A percentile compares a stretch with the other conserved stretches of the same genome.
Conservation (phyloP, 306 rosid species). For the Cicer bijugum region DNA sequence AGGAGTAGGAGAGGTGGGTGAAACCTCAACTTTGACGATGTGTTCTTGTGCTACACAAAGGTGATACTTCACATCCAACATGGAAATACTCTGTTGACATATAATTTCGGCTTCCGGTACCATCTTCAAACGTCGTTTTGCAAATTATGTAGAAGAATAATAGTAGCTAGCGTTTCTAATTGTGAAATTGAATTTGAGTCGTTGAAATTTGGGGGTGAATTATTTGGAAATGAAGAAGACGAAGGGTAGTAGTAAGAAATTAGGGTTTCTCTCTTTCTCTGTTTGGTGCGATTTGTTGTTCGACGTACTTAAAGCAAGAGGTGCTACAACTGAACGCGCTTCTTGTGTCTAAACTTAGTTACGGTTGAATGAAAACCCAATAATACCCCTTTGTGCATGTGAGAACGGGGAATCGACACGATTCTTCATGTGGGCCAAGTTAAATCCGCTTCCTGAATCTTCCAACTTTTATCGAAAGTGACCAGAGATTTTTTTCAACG, state of each 20-base stretch:
- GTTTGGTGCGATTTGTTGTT: background rate
- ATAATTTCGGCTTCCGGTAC: conserved; percentile 70
- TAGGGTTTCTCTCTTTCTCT: conserved; percentile 42
- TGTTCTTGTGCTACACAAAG: conserved; percentile 63
- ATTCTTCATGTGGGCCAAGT: conserved; percentile 32
- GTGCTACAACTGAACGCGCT: conserved; percentile 37
- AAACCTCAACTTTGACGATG: conserved; percentile 56
- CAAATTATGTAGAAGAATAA: background rate
- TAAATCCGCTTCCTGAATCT: too few species aligned
- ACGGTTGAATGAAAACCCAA: background rate
- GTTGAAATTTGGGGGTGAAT: conserved; percentile 4
- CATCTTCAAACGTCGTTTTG: conserved; percentile 44
- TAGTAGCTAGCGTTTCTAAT: conserved; percentile 12
- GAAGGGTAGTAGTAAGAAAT: conserved; percentile 25
- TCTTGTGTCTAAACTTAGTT: conserved; percentile 1
- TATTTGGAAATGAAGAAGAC: conserved; percentile 6
- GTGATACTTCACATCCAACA: conserved; percentile 71
- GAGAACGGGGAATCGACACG: conserved; percentile 41
- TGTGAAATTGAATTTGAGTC: conserved; percentile 28
- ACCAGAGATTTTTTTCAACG: too few species aligned
- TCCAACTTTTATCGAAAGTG: too few species aligned
- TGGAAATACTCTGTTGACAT: conserved; percentile 60
- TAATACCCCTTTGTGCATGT: background rate
- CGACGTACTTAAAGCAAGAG: conserved; percentile 14
- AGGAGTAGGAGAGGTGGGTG: conserved; percentile 55